phyloP scores from a whole-genome alignment of 495 filamentous ascomycete genomes.

The Pyronema omphalodes region DNA sequence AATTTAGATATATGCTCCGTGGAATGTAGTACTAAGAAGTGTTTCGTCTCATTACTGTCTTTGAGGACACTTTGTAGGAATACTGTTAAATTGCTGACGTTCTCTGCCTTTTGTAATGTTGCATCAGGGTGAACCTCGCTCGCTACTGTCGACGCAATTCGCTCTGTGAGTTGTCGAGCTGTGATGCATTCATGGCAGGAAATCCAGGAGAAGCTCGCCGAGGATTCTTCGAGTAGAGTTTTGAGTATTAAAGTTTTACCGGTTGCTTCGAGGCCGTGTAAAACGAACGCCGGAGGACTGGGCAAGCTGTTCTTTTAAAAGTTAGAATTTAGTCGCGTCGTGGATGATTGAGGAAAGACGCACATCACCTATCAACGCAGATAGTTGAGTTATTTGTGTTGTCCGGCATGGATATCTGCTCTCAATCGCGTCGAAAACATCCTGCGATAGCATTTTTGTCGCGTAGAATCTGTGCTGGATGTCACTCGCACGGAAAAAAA shows the following conservation, averaged over 20 bases:
- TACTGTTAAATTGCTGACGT: slow-evolving; percentile 51
- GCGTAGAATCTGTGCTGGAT: not conserved
- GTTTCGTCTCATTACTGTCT: slow-evolving; percentile 24
- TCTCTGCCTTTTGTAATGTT: slow-evolving; percentile 45
- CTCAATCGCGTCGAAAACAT: slow-evolving; percentile 14
- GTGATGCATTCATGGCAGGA: slow-evolving; percentile 77
- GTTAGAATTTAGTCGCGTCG: slow-evolving; percentile 1
- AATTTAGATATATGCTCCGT: not conserved
- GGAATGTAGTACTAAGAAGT: slow-evolving; percentile 14
- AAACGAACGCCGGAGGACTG: slow-evolving; percentile 35
- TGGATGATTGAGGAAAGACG: slow-evolving; percentile 1
- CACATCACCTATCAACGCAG: slow-evolving; percentile 20
- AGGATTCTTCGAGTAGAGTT: slow-evolving; percentile 38
- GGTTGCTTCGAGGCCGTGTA: slow-evolving; percentile 80
- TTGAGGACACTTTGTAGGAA: slow-evolving; percentile 43
- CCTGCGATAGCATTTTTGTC: slow-evolving; percentile 8
- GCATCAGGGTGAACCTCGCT: slow-evolving; percentile 30
- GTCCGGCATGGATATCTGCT: slow-evolving; percentile 14
- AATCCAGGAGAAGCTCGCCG: slow-evolving; percentile 48
- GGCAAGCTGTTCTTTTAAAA: slow-evolving; percentile 20
- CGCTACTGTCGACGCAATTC: slow-evolving; percentile 36
- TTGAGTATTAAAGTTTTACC: slow-evolving; percentile 62
- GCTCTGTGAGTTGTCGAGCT: slow-evolving; percentile 67
- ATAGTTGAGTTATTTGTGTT: slow-evolving; percentile 13
- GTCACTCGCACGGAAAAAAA: not conserved